Conservation (phyloP, 192 early-diverging fungal species). For the Coemansia sp. region DNA sequence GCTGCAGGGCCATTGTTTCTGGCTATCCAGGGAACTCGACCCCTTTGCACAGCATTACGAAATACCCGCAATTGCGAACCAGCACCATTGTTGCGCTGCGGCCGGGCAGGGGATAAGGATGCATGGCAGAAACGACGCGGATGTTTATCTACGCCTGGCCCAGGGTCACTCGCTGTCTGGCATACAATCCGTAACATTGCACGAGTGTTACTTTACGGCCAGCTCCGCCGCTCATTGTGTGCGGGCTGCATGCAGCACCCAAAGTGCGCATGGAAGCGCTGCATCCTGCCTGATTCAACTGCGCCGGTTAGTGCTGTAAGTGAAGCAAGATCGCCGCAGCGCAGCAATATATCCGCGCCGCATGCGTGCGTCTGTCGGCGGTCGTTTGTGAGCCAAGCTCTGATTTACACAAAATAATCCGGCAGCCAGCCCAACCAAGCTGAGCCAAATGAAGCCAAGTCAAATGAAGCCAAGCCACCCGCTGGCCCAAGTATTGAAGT, state of each 20-base stretch:
- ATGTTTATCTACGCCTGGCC: not conserved
- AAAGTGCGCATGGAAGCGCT: not conserved
- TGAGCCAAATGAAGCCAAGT: too few species aligned
- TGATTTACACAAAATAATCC: not conserved
- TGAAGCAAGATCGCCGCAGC: not conserved
- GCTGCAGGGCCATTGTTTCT: constrained; percentile 3
- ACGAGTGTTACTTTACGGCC: not conserved
- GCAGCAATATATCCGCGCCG: constrained; percentile 8
- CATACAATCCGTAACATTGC: not conserved
- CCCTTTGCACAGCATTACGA: not conserved
- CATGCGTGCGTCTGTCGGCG: not conserved
- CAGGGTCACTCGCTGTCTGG: not conserved
- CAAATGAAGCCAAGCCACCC: constrained; percentile 5
- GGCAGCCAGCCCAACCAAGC: not conserved
- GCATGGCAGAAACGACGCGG: not conserved
- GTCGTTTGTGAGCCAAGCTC: not conserved
- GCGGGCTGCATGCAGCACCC: not conserved
- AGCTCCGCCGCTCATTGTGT: not conserved
- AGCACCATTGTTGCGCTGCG: constrained; percentile 1
- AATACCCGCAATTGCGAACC: constrained; percentile 5
- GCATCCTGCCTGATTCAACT: not conserved
- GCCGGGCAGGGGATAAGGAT: not conserved
- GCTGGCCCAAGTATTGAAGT: not conserved
- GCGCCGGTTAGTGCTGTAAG: not conserved
- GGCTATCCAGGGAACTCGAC: not conserved